Base-by-base conservation (phyloP, 108 stramenopile species). In the Poteriospumella lacustris region DNA sequence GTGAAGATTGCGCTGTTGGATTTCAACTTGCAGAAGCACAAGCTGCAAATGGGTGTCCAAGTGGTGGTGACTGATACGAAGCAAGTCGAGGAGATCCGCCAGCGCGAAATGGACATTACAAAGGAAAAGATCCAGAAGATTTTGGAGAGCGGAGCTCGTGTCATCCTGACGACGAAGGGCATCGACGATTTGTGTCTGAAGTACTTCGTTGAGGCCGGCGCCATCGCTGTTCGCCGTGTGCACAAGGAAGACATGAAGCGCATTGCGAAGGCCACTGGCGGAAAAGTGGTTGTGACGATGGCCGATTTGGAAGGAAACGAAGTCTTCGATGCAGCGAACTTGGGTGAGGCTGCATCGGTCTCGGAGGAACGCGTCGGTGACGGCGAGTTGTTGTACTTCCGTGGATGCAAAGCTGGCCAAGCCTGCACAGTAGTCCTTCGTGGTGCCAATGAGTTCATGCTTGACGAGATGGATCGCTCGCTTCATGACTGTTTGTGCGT, bases 221-320 rank as follows among this genome's bases (percentile, higher is more conserved):
- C 89, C 58, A 89, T 96, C 38, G 95, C 94, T 47, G 93, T 93
- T 26, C 89, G 98, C 68, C 91, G 99, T 1, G 93, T 94, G 29
- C 90, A 91, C 56, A 91, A 93, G 79, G 99, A 97, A 69, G 99
- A 99, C 90, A 76, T 98, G 73, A 91, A 92, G 77, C 92, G 99
- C 39, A 89, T 99, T 42, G 99, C 99, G 76, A 95, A 95, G 86
- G 96, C 96, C 0, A 98, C 97, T 34, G 99, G 99, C 34, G 98
- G 95, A 58, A 58, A 88, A 47, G 84, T 98, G 9, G 92, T 98
- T 1, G 89, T 89, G 41, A 99, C 96, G 64, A 87, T 99, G 92
- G 99, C 96, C 2, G 99, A 99, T 81, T 93, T 98, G 94, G 99
- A 99, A 69, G 95, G 93, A 2, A 91, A 98, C 56, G 99, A 99